Percentiles rank a stretch among this genome's conserved stretches.
Evolutionary conservation across 106 monocot genomes (phyloP).

Genomic region (Acorus calamus): DNA sequence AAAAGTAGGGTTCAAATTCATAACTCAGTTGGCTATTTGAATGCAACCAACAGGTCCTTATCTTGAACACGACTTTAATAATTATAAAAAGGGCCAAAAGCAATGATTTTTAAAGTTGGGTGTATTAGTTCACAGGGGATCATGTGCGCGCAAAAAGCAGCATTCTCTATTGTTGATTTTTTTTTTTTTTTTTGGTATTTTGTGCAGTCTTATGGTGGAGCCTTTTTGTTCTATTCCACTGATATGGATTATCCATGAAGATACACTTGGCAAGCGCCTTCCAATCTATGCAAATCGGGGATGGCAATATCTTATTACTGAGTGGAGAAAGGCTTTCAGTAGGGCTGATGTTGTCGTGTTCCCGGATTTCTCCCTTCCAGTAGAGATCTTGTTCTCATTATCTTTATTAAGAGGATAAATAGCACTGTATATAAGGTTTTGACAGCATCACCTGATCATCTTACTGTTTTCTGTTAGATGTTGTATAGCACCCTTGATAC

Average conservation of each 20-base stretch:
- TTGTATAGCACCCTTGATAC: conserved; percentile 59
- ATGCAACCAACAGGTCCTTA: too few relatives aligned
- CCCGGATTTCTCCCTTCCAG: conserved; percentile 88
- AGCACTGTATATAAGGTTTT: too few relatives aligned
- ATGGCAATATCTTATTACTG: conserved; percentile 40
- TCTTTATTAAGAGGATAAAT: background rate
- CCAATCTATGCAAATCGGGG: conserved; percentile 33
- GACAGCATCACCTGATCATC: too few relatives aligned
- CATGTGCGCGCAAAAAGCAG: too few relatives aligned
- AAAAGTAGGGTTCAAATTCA: too few relatives aligned
- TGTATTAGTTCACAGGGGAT: too few relatives aligned
- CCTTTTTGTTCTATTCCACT: conserved; percentile 75
- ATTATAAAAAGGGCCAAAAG: too few relatives aligned
- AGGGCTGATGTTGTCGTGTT: conserved; percentile 76
- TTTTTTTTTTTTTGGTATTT: background rate
- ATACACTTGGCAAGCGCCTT: conserved; percentile 60
- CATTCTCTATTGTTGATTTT: background rate
- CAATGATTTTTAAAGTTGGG: too few relatives aligned
- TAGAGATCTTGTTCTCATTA: conserved; percentile 14
- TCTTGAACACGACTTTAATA: too few relatives aligned
- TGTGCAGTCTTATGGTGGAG: conserved; percentile 73
- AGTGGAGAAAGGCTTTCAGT: conserved; percentile 69
- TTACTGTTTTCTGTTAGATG: conserved; percentile 46
- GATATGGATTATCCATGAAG: conserved; percentile 93
- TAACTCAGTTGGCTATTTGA: too few relatives aligned